Base-by-base conservation (phyloP, 352 stramenopile genomes). In the Globisporangium rhizosaccharum region DNA sequence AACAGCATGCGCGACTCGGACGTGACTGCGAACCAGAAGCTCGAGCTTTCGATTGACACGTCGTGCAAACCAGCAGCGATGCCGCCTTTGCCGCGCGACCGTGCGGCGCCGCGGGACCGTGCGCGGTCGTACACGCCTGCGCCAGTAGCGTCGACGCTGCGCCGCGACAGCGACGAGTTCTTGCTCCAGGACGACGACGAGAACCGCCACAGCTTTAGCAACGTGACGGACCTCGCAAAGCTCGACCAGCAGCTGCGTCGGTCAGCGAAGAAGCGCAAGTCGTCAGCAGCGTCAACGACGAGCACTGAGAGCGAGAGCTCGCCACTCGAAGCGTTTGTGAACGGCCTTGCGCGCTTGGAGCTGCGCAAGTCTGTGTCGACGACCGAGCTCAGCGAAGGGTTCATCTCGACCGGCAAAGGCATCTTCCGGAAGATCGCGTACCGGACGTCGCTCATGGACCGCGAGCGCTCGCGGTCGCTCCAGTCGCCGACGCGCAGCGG, bases 371-470 rank as follows among this genome's bases (percentile, higher is more conserved):
- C 76, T 12, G 73, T 79, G 11, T 71, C 73, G 7, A 76, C 71
- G 26, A 65, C 66, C 0, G 82, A 88, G 62, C 54, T 91, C 30
- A 88, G 71, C 47, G 79, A 92, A 39, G 82, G 84, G 20, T 94
- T 91, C 62, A 91, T 94, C 61, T 94, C 84, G 47, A 94, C 84
- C 12, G 84, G 84, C 54, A 94, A 94, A 57, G 84, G 84, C 20
- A 91, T 94, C 62, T 94, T 92, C 64, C 80, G 84, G 30, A 94
- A 94, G 65, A 72, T 90, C 49, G 84, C 78, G 2, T 81, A 85
- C 52, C 84, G 81, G 23, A 73, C 68, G 50, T 72, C 72, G 41
- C 64, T 81, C 28, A 57, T 57, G 52, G 63, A 77, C 42, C 67
- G 68, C 20, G 67, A 76, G 30, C 56, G 30, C 77, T 82, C 59